Evolutionary conservation across 345 rosid species (phyloP), one percentile per base, ranked within the genome.

Genomic region (Gossypium rotundifolium): DNA sequence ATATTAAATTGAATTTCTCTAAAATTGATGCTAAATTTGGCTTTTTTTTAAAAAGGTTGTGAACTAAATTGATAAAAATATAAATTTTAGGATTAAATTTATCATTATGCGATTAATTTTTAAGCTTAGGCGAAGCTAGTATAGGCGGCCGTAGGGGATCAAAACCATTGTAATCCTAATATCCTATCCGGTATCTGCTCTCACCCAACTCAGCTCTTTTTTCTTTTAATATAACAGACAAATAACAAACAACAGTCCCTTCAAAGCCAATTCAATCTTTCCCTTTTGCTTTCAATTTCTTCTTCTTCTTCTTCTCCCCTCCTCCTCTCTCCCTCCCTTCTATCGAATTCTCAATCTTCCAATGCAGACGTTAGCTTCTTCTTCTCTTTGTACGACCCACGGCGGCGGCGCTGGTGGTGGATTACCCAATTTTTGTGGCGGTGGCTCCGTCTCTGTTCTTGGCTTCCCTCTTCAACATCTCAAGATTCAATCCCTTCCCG

Each of bases 381-480:
- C 83, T 33, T 76, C 83, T 33, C 1, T 33, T 9, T 79, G 80
- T 68, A 45, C 78, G 17, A 73, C 64, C 58, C 83, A 73, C 38
- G 33, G 63, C 62, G 14, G 62, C 33, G 11, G 14, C 25, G 11
- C 59, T 9, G 61, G 70, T 18, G 79, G 70, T 65, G 77, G 57
- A 11, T 3, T 57, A 11, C 22, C 55, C 72, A 66, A 65, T 60
- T 81, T 55, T 25, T 77, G 65, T 29, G 57, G 27, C 75, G 77
- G 49, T 60, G 85, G 91, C 49, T 89, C 92, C 20, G 81, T 88
- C 74, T 80, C 90, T 7, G 86, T 78, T 61, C 78, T 81, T 58
- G 94, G 93, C 73, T 86, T 82, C 72, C 85, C 91, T 9, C 76
- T 74, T 59, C 85, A 81, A 0, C 76, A 62, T n/a, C 60, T 78